Evolutionary conservation across 352 stramenopile species (phyloP).

Genomic region (Pythium plurisporium): DNA sequence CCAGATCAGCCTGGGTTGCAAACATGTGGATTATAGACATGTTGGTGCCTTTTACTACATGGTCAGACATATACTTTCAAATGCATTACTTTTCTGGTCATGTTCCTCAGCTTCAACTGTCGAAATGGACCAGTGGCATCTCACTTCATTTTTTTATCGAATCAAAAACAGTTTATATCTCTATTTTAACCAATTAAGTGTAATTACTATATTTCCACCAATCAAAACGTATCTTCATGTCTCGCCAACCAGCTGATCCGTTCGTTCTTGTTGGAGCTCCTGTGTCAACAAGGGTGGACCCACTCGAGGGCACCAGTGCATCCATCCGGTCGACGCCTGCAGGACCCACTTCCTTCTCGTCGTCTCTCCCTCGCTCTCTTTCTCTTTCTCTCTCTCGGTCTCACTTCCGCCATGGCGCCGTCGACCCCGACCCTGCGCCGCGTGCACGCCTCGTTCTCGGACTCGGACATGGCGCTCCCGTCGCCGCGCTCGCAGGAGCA

Average conservation of each 20-base stretch:
- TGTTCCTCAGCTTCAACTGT: slow-evolving; percentile 17
- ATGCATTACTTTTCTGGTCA: not conserved
- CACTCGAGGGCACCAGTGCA: slow-evolving; percentile 12
- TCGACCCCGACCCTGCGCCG: slow-evolving; percentile 5
- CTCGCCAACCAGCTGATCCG: slow-evolving; percentile 3
- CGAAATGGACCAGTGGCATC: slow-evolving; percentile 11
- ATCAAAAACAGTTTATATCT: not conserved
- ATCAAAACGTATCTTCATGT: not conserved
- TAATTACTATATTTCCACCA: not conserved
- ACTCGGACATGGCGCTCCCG: slow-evolving; percentile 23
- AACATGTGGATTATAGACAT: not conserved
- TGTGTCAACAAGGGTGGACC: slow-evolving; percentile 9
- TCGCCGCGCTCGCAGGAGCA: slow-evolving; percentile 19
- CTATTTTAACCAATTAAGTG: not conserved
- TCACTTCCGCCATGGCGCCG: slow-evolving; percentile 10
- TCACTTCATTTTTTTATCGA: not conserved
- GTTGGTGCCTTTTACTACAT: not conserved
- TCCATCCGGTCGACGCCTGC: slow-evolving; percentile 8
- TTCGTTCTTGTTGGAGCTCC: not conserved
- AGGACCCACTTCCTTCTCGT: not conserved
- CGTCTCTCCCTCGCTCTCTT: not conserved
- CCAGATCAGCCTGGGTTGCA: slow-evolving; percentile 6
- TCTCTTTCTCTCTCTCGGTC: not conserved
- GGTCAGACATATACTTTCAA: not conserved
- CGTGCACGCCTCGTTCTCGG: slow-evolving; percentile 12